Evolutionary conservation across 495 filamentous ascomycete species (phyloP), one percentile per base, ranked within the genome.

Genomic region (Lentithecium fluviatile): DNA sequence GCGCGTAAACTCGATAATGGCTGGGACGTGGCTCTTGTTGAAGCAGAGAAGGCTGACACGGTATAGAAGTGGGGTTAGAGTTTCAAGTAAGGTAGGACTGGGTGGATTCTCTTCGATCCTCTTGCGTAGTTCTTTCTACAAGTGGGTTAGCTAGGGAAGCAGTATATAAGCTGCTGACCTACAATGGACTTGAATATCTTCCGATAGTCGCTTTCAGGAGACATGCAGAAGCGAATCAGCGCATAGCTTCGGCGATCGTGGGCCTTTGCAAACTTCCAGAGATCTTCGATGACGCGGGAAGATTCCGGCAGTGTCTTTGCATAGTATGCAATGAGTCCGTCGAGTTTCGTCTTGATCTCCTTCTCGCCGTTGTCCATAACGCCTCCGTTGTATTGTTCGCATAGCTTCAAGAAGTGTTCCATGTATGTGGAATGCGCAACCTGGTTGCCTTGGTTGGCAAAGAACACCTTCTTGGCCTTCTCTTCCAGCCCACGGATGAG

Each of bases 201-300:
- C 57, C 90, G 86, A 71, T 96, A 97, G 65, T 97, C 94, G 62
- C 88, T 92, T 45, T 90, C 87, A n/a, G 87, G 84, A 26, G 84
- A 85, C 74, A 93, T 89, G 45, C 89, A 85, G 71, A 89, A 96
- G 26, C 84, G 83, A 56, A 97, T 85, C 11, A 97, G 82, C 69
- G 94, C 89, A 70, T 96, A 97, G 67, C 82, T 89, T 50, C 95
- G 86, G 40, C 94, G 87, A 70, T 98, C 91, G 67, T 97, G 90
- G 59, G 83, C 78, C 71, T 95, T 96, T 48, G 90, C 94, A 66
- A 96, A 97, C 65, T 88, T 95, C 77, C 88, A 84, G 1, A 98
- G 72, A 70, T 97, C 89, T 2, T 82, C 80, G 13, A 79, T 80
- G 17, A 83, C 83, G 52, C 85, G 82, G 24, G 79, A 65, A 12